Conservation (phyloP, 2,329 filamentous ascomycete species). For the Rasamsonia emersonii region DNA sequence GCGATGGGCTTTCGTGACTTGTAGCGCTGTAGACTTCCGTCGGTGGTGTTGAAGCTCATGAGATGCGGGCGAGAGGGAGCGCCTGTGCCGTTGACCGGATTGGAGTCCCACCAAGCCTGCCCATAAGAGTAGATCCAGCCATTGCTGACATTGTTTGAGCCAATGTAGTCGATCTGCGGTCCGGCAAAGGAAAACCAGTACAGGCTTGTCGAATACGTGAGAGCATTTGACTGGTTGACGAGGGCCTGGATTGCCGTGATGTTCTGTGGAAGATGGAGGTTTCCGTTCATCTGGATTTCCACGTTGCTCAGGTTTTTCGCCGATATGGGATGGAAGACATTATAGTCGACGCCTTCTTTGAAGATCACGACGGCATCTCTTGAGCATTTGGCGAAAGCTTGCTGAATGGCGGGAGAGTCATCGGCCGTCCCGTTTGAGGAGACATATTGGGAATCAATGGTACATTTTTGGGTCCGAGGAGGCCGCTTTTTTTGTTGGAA, state of each 20-base stretch:
- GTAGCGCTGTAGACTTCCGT: conserved; percentile 30
- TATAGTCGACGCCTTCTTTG: conserved; percentile 34
- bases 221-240: conserved; percentile 22
- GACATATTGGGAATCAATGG: too few relatives aligned
- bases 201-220: conserved; percentile 18
- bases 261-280: conserved; percentile 35
- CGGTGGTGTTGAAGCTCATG: conserved; percentile 29
- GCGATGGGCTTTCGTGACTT: conserved; percentile 38
- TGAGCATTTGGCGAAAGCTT: too few relatives aligned
- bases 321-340: conserved; percentile 32
- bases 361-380: too few relatives aligned
- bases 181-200: conserved; percentile 33
- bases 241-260: conserved; percentile 30
- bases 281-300: conserved; percentile 35
- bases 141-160: conserved; percentile 26
- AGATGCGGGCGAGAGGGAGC: conserved; percentile 33
- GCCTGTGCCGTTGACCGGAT: conserved; percentile 31
- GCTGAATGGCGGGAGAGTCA: too few relatives aligned
- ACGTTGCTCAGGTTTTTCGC: conserved; percentile 36
- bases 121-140: conserved; percentile 41
- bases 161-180: too few relatives aligned
- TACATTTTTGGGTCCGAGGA: too few relatives aligned
- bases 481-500: too few relatives aligned
- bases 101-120: conserved; percentile 40
- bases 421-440: too few relatives aligned